Base-by-base conservation (phyloP, 106 monocot genomes). In the Phalaenopsis equestris region DNA sequence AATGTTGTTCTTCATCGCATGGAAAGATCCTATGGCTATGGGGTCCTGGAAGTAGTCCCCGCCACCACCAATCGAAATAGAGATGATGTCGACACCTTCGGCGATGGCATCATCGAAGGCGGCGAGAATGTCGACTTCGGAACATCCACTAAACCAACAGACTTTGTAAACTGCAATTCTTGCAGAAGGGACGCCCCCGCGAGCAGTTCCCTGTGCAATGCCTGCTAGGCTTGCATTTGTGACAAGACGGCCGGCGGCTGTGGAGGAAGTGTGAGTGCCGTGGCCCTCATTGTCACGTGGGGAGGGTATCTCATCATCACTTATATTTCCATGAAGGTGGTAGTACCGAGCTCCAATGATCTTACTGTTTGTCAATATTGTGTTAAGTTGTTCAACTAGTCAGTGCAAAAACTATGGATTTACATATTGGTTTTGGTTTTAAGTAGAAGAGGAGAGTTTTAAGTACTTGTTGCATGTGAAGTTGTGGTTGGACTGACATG, bases 81-180 rank as follows among this genome's bases (percentile, higher is more conserved):
- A 89, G 17, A 89, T 76, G 14, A 89, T 55, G 64, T 89, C 84
- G 16, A 86, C 89, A 2, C 89, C 89, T 41, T 89, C 86, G 5
- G 58, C 79, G 14, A 89, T 83, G 8, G 86, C 84, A 42, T 76
- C 80, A 42, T 85, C 84, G 12, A 84, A 84, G 7, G 80, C 89
- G 0, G 89, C 86, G 1, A 89, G 79, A 42, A 86, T 73, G 57
- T 88, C 86, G 3, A 39, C 55, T 5, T 77, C 75, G 6, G 9
- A 30, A 36, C 88, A 88, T 7, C 78, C 78, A 12, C 42, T 6
- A 10, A 1, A 3, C 78, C 78, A 82, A 55, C 86, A 83, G 17
- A 83, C 78, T 75, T 88, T 88, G 85, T 88, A 88, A 8, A 79
- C 77, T 14, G 88, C 88, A 11, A 88, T 64, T 23, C 82, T 64